These are phyloP conservation scores for Kockovaella imperatae DNA, from an alignment of 768 basidiomycete genomes.

Conservation along the genomic window DNA sequence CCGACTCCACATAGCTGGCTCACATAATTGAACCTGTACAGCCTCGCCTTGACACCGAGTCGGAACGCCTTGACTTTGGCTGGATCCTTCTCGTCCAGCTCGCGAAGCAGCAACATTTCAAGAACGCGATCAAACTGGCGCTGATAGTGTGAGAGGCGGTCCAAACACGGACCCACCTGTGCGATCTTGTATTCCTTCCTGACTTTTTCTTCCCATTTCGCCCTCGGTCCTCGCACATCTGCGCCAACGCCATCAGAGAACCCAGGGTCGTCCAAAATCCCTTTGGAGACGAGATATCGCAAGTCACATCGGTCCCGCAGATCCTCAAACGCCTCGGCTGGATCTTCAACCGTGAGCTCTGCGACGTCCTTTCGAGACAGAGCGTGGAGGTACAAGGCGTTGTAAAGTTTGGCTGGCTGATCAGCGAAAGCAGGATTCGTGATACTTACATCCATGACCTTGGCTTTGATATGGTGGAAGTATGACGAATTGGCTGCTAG, in stretches of 20 bases:
- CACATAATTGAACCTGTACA: slow-evolving; percentile 93
- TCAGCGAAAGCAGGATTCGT: background rate
- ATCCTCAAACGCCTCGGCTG: slow-evolving; percentile 95
- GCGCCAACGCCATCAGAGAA: slow-evolving; percentile 66
- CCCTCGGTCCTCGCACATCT: slow-evolving; percentile 48
- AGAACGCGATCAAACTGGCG: slow-evolving; percentile 86
- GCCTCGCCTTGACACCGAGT: slow-evolving; percentile 77
- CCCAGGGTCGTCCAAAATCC: slow-evolving; percentile 61
- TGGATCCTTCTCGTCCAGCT: slow-evolving; percentile 58
- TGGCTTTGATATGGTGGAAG: slow-evolving; percentile 79
- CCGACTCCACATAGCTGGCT: slow-evolving; percentile 39
- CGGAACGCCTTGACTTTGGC: slow-evolving; percentile 60
- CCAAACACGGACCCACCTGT: slow-evolving; percentile 52
- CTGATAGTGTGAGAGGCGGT: slow-evolving; percentile 46
- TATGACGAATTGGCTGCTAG: slow-evolving; percentile 80
- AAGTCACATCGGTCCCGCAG: slow-evolving; percentile 88
- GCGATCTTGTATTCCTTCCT: slow-evolving; percentile 81
- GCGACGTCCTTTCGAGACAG: slow-evolving; percentile 60
- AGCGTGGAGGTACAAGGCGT: slow-evolving; percentile 70
- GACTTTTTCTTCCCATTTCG: slow-evolving; percentile 67
- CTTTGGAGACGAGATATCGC: slow-evolving; percentile 66
- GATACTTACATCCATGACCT: slow-evolving; percentile 75
- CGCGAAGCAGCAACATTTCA: slow-evolving; percentile 78
- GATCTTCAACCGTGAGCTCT: slow-evolving; percentile 96
- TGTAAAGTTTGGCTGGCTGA: slow-evolving; percentile 70